Base-by-base conservation (phyloP, 257 asterid genomes). In the Parsonsia alboflavescens region DNA sequence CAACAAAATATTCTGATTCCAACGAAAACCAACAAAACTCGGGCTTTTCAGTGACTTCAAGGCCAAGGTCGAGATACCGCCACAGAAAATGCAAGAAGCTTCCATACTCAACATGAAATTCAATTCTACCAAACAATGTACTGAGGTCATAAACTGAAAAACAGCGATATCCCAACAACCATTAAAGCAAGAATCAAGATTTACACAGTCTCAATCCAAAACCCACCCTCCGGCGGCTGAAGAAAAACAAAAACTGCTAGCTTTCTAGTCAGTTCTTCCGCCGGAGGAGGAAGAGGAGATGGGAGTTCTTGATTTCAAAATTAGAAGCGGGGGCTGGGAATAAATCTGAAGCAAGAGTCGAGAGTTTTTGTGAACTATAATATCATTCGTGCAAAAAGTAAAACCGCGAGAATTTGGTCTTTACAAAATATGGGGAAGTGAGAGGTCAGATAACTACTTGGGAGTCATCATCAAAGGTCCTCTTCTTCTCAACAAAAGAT, bases 51-150 rank as follows among this genome's bases (percentile, higher is more conserved):
- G 84, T 56, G 88, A 83, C 79, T 82, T 83, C 67, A 85, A 65
- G 11, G 80, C 76, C 21, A 87, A 84, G 50, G 85, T 75, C 19
- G 92, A 87, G 44, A 86, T 84, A 67, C 92, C 88, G 75, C 96
- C 88, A 65, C 84, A 85, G 78, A 74, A 79, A 57, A 87, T 68
- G 84, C 88, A 84, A 52, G 88, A 85, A 16, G 96, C 84, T 80
- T 87, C 96, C 96, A 89, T 90, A 46, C 36, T 52, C 48, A 48
- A 50, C 28, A 26, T 26, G 16, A 65, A 6, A 22, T 65, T 16
- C 5, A 11, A 16, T 62, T 30, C 9, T 24, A 62, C 5, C 45
- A 44, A 22, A 15, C 46, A 62, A 62, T 62, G 22, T 33, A 61
- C 36, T 61, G 13, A 0, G 2, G 4, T 30, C 39, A 13, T 21